A percentile compares a stretch with the other conserved stretches of the same genome.
Evolutionary conservation across 106 monocot species (phyloP).

Genomic region (Apostasia ramifera): DNA sequence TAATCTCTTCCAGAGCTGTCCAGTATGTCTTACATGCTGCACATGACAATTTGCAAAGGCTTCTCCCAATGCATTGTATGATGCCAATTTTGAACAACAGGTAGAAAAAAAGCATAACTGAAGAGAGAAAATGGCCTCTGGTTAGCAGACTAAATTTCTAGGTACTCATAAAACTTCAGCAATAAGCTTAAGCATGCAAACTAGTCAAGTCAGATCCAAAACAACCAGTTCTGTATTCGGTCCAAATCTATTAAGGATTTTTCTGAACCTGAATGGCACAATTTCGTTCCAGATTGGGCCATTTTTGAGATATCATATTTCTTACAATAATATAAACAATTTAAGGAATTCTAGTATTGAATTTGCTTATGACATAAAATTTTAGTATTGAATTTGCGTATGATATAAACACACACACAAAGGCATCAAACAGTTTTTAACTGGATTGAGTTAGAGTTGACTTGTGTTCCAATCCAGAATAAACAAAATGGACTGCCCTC

Average conservation of each 20-base stretch:
- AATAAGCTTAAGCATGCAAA: neutral
- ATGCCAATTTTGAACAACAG: constrained; percentile 72
- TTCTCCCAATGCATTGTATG: constrained; percentile 64
- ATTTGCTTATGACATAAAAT: too few species aligned
- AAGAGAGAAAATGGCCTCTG: neutral
- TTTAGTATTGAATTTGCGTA: too few species aligned
- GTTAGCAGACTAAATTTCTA: neutral
- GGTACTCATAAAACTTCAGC: neutral
- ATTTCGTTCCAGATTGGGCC: too few species aligned
- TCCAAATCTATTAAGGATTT: neutral
- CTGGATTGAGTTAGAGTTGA: too few species aligned
- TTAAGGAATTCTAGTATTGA: too few species aligned
- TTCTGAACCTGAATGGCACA: neutral
- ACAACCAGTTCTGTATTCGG: too few species aligned
- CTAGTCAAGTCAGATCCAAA: neutral
- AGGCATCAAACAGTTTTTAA: too few species aligned
- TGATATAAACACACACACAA: too few species aligned
- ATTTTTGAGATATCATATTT: too few species aligned
- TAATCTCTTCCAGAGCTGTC: constrained; percentile 45
- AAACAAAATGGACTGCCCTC: too few species aligned
- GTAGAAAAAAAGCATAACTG: constrained; percentile 71
- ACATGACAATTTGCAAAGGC: constrained; percentile 67
- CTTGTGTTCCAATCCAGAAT: too few species aligned
- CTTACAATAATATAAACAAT: too few species aligned
- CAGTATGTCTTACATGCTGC: constrained; percentile 59